Conservation (phyloP, 2,329 filamentous ascomycete genomes). For the Alternaria incomplexa region DNA sequence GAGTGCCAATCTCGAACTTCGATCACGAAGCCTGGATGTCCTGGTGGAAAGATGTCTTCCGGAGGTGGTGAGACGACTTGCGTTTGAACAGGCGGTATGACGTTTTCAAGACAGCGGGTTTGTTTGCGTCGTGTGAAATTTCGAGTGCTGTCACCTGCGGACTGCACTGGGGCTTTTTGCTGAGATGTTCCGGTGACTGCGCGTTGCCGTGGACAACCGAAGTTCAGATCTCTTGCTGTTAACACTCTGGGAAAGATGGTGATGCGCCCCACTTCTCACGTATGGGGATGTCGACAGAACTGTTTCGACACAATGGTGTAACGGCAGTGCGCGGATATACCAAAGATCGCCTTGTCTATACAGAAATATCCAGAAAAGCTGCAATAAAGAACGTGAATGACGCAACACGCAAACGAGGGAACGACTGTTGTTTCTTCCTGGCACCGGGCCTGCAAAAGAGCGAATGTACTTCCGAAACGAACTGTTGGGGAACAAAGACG, state of each 20-base stretch:
- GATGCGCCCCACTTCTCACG: neutral
- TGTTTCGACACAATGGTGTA: conserved; percentile 1
- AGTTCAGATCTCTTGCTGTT: neutral
- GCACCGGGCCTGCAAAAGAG: conserved; percentile 43
- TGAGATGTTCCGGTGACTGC: conserved; percentile 14
- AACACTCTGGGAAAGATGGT: neutral
- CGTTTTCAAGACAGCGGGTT: conserved; percentile 35
- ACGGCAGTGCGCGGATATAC: conserved; percentile 16
- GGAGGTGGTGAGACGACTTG: conserved; percentile 32
- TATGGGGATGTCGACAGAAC: neutral
- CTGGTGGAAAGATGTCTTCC: conserved; percentile 10
- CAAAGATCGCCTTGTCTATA: conserved; percentile 17
- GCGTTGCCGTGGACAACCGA: conserved; percentile 20
- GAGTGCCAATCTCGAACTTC: conserved; percentile 15
- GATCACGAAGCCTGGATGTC: conserved; percentile 10
- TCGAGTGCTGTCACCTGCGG: conserved; percentile 19
- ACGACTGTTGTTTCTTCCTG: conserved; percentile 16
- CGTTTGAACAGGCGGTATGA: conserved; percentile 27
- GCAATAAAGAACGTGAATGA: conserved; percentile 36
- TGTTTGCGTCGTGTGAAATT: conserved; percentile 29
- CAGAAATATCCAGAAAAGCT: conserved; percentile 17
- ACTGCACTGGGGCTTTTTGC: conserved; percentile 11
- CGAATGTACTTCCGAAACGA: conserved; percentile 15
- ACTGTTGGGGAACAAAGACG: conserved; percentile 25
- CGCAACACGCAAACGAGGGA: conserved; percentile 28